Evolutionary conservation across 805 yeast species (phyloP).

Genomic region (Ogataea thermomethanolica): DNA sequence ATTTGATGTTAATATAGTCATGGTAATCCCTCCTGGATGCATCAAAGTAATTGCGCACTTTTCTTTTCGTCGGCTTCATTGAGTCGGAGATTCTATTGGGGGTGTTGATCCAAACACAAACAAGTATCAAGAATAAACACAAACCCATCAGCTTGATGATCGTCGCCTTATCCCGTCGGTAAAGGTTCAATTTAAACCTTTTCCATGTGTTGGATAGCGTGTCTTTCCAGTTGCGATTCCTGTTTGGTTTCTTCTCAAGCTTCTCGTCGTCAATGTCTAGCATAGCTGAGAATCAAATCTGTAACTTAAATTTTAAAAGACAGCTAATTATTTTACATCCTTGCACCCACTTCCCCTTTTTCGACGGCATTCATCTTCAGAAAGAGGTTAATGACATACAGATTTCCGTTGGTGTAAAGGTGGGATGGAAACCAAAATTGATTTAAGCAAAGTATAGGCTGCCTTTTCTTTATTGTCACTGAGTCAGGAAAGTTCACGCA

Average conservation of each 20-base stretch:
- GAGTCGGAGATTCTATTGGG: background rate
- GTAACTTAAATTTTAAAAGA: slow-evolving; percentile 3
- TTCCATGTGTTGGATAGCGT: slow-evolving; percentile 4
- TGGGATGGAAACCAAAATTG: background rate
- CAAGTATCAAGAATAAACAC: background rate
- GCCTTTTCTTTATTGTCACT: background rate
- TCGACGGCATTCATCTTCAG: background rate
- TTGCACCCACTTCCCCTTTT: background rate
- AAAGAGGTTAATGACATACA: slow-evolving; percentile 1
- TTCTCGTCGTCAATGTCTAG: slow-evolving; percentile 22
- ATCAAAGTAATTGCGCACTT: slow-evolving; percentile 20
- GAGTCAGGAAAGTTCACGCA: background rate
- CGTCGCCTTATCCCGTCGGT: slow-evolving; percentile 10
- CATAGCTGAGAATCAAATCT: background rate
- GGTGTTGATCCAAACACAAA: slow-evolving; percentile 1
- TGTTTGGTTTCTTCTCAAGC: slow-evolving; percentile 16
- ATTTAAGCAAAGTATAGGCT: slow-evolving; percentile 1
- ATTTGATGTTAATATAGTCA: slow-evolving; percentile 23
- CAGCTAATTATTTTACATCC: slow-evolving; percentile 5
- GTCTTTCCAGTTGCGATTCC: slow-evolving; percentile 8
- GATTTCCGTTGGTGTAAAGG: slow-evolving; percentile 1
- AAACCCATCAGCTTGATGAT: slow-evolving; percentile 4
- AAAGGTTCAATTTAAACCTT: slow-evolving; percentile 10
- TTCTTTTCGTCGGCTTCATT: slow-evolving; percentile 3
- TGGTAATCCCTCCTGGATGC: slow-evolving; percentile 19